Base-by-base conservation (phyloP, 1,284 basidiomycete genomes). In the Ustilago crameri region DNA sequence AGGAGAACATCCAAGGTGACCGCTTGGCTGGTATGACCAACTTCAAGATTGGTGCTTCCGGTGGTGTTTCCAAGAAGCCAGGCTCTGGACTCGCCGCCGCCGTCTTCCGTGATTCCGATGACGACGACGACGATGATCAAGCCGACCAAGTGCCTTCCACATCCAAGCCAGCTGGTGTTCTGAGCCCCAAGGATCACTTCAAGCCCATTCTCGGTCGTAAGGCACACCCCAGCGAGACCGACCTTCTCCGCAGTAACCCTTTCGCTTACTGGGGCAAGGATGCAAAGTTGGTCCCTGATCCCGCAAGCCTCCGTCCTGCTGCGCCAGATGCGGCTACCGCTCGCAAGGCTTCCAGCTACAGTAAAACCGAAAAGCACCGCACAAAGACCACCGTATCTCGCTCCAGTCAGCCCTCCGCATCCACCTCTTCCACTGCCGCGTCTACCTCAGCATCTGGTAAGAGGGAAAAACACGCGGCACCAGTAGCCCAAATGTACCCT, bases 81-180 rank as follows among this genome's bases (percentile, higher is more conserved):
- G 64, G 59, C 23, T 55, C 63, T 12, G 74, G 74, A 9, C 65
- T 80, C 7, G 77, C 78, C 9, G 35, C 35, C 12, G 35, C 35
- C 35, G 76, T 80, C 44, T 78, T 76, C 34, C 75, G 79, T 45
- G 82, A 84, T 41, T 84, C 84, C 30, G 30, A 30, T 24, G 85
- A 85, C 42, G 86, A 86, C 46, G 85, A 85, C 12, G 85, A 86
- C 5, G 78, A 73, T 15, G 80, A 79, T 12, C 81, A 80, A 18
- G 80, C 74, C 15, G 80, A 75, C 38, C 34, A 66, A 17, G 51
- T 51, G 3, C 17, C 64, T 5, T 47, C 57, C 7, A 59, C 58
- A 15, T 57, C 62, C 26, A 60, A 53, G 10, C 51, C 64, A 20
- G 61, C 81, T 70, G 52, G 78, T 70, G 18, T 74, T 54, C 49